Conservation (phyloP, 2,329 filamentous ascomycete species). For the Botrytis fragariae region DNA sequence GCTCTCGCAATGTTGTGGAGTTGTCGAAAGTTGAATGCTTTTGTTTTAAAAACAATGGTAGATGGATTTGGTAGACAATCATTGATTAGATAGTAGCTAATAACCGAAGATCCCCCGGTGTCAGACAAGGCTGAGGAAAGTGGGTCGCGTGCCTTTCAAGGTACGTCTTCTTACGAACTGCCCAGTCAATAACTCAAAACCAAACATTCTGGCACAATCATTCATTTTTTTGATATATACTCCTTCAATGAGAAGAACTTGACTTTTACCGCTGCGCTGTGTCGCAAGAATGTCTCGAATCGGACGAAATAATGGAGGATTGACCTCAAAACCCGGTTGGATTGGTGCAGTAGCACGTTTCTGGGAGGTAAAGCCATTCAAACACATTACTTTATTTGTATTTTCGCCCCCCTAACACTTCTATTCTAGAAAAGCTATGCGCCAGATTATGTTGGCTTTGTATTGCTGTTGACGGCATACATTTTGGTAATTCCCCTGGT, state of each 20-base stretch:
- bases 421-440: constrained; percentile 70
- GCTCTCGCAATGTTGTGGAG: background rate
- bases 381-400: background rate
- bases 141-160: constrained; percentile 3
- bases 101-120: constrained; percentile 1
- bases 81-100: background rate
- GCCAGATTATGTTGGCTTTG: constrained; percentile 81
- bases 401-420: constrained; percentile 18
- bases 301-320: constrained; percentile 23
- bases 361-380: constrained; percentile 34
- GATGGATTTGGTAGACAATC: background rate
- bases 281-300: constrained; percentile 21
- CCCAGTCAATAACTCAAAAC: background rate
- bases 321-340: constrained; percentile 32
- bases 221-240: background rate
- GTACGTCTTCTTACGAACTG: background rate
- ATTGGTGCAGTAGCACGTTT: constrained; percentile 38
- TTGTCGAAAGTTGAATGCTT: background rate
- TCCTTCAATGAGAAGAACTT: constrained; percentile 17
- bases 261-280: constrained; percentile 16
- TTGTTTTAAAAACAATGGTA: background rate
- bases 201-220: background rate
- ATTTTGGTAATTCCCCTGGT: constrained; percentile 49
- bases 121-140: constrained; percentile 14
- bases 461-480: constrained; percentile 66